phyloP scores from a whole-genome alignment of 768 basidiomycete species.

The Leccinum fibrillosum region DNA sequence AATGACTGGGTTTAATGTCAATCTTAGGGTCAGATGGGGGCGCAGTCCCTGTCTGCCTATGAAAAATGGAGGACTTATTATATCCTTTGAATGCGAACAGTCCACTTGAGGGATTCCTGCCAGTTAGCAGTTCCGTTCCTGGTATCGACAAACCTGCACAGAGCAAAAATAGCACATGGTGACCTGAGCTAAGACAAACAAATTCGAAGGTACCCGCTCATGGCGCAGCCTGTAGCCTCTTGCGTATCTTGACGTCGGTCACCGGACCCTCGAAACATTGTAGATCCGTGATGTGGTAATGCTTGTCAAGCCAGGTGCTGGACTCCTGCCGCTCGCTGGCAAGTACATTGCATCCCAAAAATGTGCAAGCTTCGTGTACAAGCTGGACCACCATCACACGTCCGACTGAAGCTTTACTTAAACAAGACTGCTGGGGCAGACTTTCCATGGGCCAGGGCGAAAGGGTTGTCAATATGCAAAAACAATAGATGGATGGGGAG shows the following conservation, averaged over 20 bases:
- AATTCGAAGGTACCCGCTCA: not conserved
- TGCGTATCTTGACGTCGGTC: not conserved
- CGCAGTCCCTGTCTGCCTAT: not conserved
- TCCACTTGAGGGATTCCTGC: not conserved
- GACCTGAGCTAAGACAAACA: not conserved
- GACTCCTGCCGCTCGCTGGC: no score
- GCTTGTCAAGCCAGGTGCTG: not conserved
- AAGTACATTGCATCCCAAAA: not conserved
- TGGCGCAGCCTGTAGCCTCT: not conserved
- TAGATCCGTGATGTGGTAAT: not conserved
- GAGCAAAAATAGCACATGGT: not conserved
- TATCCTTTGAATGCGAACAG: not conserved
- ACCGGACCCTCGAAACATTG: not conserved
- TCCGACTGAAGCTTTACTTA: not conserved
- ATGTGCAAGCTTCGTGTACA: not conserved
- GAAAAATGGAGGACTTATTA: not conserved
- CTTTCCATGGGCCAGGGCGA: not conserved
- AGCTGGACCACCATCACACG: not conserved
- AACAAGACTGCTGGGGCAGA: not conserved
- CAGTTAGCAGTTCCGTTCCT: not conserved
- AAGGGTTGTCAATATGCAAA: not conserved
- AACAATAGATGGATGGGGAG: not conserved
- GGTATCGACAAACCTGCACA: not conserved
- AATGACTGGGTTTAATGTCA: not conserved
- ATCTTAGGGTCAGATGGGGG: not conserved